Percentiles rank a stretch among this genome's conserved stretches.
phyloP scores from a whole-genome alignment of 1,139 yeast genomes.

The Kodamaea sp. region DNA sequence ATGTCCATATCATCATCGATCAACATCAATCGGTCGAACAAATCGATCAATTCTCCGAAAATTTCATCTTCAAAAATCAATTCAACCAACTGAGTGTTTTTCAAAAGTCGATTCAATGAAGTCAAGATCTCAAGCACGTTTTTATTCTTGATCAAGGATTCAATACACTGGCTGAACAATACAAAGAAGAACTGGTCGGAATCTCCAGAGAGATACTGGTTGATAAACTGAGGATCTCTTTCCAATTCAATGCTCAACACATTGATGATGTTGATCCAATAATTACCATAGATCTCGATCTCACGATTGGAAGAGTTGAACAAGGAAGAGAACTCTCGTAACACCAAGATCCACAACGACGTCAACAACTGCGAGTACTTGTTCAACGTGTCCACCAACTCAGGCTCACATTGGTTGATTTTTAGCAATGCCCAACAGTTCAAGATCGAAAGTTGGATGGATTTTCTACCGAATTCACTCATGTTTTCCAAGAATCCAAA shows the following conservation, averaged over 20 bases:
- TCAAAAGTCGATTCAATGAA: conserved; percentile 57
- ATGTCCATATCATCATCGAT: conserved; percentile 54
- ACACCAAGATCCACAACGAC: conserved; percentile 74
- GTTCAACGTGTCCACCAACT: conserved; percentile 42
- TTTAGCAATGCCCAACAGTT: conserved; percentile 88
- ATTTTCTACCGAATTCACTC: conserved; percentile 55
- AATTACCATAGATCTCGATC: conserved; percentile 53
- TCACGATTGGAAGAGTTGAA: conserved; percentile 53
- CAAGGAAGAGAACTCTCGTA: conserved; percentile 70
- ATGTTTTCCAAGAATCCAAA: conserved; percentile 43
- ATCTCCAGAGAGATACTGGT: conserved; percentile 52
- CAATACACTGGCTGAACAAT: conserved; percentile 80
- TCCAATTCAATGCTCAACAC: conserved; percentile 70
- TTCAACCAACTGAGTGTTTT: conserved; percentile 54
- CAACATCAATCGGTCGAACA: conserved; percentile 68
- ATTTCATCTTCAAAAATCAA: conserved; percentile 65
- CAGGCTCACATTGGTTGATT: conserved; percentile 42
- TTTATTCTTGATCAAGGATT: conserved; percentile 54
- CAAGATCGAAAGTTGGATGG: conserved; percentile 66
- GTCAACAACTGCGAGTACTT: conserved; percentile 60
- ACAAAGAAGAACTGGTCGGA: conserved; percentile 75
- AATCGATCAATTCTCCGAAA: conserved; percentile 71
- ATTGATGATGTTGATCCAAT: conserved; percentile 78
- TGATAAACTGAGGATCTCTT: conserved; percentile 42
- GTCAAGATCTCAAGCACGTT: conserved; percentile 43